Evolutionary conservation across 2,329 filamentous ascomycete species (phyloP).

Genomic region (Beauveria bassiana): DNA sequence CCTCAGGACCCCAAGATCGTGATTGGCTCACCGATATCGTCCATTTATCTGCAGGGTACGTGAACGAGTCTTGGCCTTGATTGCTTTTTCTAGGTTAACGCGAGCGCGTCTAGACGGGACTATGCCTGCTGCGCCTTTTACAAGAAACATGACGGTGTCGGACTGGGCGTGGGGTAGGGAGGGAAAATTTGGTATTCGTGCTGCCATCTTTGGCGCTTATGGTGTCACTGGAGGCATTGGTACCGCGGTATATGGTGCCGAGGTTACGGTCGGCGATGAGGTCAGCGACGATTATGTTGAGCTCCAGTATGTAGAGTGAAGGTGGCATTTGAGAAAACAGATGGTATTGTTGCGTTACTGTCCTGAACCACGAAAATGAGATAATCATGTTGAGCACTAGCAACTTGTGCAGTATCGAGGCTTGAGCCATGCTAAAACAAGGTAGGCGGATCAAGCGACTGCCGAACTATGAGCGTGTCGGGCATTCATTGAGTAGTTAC

Average conservation of each 20-base stretch:
- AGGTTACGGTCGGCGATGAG: background rate
- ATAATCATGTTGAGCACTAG: background rate
- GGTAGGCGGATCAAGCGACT: background rate
- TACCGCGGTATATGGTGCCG: background rate
- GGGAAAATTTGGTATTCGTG: background rate
- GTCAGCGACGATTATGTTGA: background rate
- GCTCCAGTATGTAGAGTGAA: background rate
- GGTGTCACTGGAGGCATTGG: background rate
- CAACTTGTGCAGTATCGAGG: too few species aligned
- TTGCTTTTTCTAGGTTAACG: background rate
- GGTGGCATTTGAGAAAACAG: background rate
- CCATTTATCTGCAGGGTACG: constrained; percentile 5
- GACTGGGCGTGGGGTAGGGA: background rate
- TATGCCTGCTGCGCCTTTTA: background rate
- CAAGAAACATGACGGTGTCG: background rate
- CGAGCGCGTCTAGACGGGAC: background rate
- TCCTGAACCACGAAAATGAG: too few species aligned
- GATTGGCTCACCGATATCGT: background rate
- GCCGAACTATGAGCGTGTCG: background rate
- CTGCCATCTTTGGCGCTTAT: background rate
- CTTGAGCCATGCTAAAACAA: background rate
- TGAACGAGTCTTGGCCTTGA: background rate
- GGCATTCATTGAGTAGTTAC: background rate
- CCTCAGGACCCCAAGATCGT: background rate
- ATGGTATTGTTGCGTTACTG: too few species aligned